Evolutionary conservation across 1,284 basidiomycete genomes (phyloP), one percentile per base, ranked within the genome.

Genomic region (Lentinula novae-zelandiae): DNA sequence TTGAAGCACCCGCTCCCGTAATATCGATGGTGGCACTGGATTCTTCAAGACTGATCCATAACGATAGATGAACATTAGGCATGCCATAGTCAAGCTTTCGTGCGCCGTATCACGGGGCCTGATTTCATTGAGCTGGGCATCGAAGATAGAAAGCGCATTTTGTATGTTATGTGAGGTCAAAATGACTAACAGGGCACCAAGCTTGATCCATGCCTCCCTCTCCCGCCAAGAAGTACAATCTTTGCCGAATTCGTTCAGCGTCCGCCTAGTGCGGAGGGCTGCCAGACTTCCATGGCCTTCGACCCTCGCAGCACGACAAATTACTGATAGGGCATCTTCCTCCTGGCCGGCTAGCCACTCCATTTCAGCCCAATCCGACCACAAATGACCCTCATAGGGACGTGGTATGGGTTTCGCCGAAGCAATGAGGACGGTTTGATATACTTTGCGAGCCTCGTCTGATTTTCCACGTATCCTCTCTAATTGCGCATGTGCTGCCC

Each of bases 281-380:
- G 77, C 76, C 60, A 87, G 73, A 0, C 82, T 81, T 5, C 82
- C 78, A 7, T 73, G 70, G 27, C 82, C 82, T 60, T 82, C 75
- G 34, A 84, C 75, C 3, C 78, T 81, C 10, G 78, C 81, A 15
- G 84, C 79, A n/a, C 75, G 79, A 52, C 87, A 69, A 39, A 86
- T 75, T 48, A 87, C 76, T 46, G 78, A 72, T 31, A 84, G 69
- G 10, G 86, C 81, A 40, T 78, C 76, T 44, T 83, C 80, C 17
- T 74, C 66, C 38, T 79, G 69, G 0, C 83, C 81, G 10, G 78
- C 74, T n/a, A 92, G 73, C 89, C 89, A 95, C 72, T 96, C 94
- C 82, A 95, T 83, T 70, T 95, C 90, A 0, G 90, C 91, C 93
- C 93, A 97, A 54, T 90, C 85, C 76, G 89, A 92, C 90, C 92